Base-by-base conservation (phyloP, 768 basidiomycete species). In the Panellus pusillus region DNA sequence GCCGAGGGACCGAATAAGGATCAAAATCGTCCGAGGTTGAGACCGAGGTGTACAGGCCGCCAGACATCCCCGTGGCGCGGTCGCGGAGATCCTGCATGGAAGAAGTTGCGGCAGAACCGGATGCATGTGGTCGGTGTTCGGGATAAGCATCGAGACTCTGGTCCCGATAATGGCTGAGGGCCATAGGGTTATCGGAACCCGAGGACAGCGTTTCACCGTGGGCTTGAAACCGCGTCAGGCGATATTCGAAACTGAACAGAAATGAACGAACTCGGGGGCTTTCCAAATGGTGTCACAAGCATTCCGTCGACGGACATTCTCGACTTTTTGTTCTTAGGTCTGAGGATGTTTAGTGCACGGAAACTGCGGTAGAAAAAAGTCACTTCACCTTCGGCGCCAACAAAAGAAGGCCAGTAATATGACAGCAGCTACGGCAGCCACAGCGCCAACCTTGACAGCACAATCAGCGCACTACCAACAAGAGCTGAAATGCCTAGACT, bases 231-330 rank as follows among this genome's bases (percentile, higher is more conserved):
- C 28, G 29, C 49, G 17, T 9, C 20, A 14, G 35, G 14, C 19
- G 6, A 42, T 44, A 20, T 32, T 20, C 20, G 32, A 9, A 27
- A 9, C 12, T 12, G 13, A 41, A 27, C 12, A 40, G 8, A 24
- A 55, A 20, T 43, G 28, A 11, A 37, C 12, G 41, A n/a, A 50
- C 54, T 29, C 31, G 41, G 31, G n/a, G 29, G 17, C 9, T 50
- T 43, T n/a, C 19, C 32, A 18, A 60, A 60, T 2, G 58, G 58
- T 9, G 58, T 60, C 3, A 55, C 44, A 17, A 52, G 3, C 42
- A 50, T 42, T 29, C 32, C 51, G 14, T 48, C 47, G 13, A 51
- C 19, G 20, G 58, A 35, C 45, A 52, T 12, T 27, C 35, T 41
- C 27, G 38, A 24, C 9, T 27, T 35, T 24, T 50, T 48, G 13